Evolutionary conservation across 1,284 basidiomycete species (phyloP).

Genomic region (Puccinia novopanici): DNA sequence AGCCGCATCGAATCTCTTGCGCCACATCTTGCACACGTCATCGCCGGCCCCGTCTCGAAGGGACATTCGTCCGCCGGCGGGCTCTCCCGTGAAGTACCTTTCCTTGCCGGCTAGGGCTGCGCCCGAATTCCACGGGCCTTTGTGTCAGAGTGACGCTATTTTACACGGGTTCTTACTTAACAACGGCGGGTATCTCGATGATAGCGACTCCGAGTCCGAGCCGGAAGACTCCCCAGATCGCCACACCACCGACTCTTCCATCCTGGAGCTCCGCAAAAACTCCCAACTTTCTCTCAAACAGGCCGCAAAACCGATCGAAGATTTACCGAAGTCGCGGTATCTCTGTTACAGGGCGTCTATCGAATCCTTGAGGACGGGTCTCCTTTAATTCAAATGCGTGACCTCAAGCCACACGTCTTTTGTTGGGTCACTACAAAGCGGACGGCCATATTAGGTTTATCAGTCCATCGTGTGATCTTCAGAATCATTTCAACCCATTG

Average conservation of each 20-base stretch:
- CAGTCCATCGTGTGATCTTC: too few relatives aligned
- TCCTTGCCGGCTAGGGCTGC: background rate
- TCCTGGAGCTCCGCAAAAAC: background rate
- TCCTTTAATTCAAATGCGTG: background rate
- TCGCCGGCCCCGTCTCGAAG: constrained; percentile 1
- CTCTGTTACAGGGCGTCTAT: background rate
- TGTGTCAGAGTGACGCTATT: background rate
- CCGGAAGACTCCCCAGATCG: background rate
- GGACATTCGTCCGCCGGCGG: background rate
- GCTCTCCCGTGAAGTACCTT: background rate
- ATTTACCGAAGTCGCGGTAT: background rate
- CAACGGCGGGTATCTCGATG: constrained; percentile 28
- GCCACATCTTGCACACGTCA: constrained; percentile 14
- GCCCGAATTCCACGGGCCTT: background rate
- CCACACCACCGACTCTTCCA: background rate
- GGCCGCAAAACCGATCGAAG: background rate
- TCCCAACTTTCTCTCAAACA: background rate
- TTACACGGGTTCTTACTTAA: constrained; percentile 19
- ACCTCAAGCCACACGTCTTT: background rate
- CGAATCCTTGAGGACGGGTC: background rate
- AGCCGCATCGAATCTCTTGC: constrained; percentile 16
- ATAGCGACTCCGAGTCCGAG: constrained; percentile 26
- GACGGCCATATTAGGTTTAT: background rate
- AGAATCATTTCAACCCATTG: too few relatives aligned
- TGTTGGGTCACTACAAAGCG: background rate